Conservation (phyloP, 1,139 yeast species). For the Geotrichum restrictum region DNA sequence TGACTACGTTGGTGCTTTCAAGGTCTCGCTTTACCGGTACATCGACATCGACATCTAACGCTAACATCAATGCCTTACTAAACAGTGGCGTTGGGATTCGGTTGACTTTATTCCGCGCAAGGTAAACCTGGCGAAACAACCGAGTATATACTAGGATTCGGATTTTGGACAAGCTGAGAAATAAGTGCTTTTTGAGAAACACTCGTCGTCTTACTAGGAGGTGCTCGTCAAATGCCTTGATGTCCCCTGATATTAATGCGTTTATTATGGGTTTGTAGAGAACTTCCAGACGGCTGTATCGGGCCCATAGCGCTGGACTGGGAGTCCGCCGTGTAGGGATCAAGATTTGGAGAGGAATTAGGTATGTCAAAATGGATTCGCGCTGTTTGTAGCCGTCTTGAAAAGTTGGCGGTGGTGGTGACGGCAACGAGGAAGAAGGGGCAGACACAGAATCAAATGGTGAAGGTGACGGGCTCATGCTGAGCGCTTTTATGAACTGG, state of each 20-base stretch:
- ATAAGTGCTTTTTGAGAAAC: slow-evolving; percentile 58
- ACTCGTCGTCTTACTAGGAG: slow-evolving; percentile 47
- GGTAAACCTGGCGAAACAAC: slow-evolving; percentile 50
- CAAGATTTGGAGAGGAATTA: slow-evolving; percentile 40
- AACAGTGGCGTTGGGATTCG: slow-evolving; percentile 50
- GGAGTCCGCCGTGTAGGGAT: slow-evolving; percentile 25
- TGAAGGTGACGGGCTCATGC: slow-evolving; percentile 30
- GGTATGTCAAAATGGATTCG: slow-evolving; percentile 39
- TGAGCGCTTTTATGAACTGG: slow-evolving; percentile 50
- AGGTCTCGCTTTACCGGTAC: too few relatives aligned
- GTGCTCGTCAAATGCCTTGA: slow-evolving; percentile 47
- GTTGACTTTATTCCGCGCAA: slow-evolving; percentile 38
- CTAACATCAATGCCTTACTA: slow-evolving; percentile 46
- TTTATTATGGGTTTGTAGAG: slow-evolving; percentile 51
- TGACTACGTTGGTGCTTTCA: too few relatives aligned
- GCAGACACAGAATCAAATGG: too few relatives aligned
- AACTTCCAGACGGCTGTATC: slow-evolving; percentile 25
- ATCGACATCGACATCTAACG: not conserved
- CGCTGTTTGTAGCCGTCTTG: slow-evolving; percentile 32
- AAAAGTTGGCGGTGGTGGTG: too few relatives aligned
- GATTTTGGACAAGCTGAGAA: slow-evolving; percentile 56
- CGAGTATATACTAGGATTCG: slow-evolving; percentile 51
- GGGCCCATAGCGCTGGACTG: slow-evolving; percentile 43
- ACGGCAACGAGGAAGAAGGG: too few relatives aligned
- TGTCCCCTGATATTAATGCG: slow-evolving; percentile 54